Evolutionary conservation across 2,329 filamentous ascomycete species (phyloP).

Genomic region (Geosmithia morbida): DNA sequence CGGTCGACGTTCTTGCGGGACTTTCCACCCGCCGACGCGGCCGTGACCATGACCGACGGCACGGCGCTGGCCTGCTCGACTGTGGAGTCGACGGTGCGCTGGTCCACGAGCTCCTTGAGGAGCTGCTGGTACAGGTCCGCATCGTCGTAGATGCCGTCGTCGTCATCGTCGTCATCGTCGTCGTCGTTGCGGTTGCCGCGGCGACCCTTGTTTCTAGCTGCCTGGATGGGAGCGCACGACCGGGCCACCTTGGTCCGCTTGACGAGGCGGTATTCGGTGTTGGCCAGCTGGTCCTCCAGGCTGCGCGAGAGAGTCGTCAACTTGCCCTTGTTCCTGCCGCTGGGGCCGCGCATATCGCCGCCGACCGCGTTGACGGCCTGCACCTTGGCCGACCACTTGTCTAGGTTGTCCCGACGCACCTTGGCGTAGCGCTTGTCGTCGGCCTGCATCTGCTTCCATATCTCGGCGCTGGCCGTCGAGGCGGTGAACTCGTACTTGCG

Average conservation of each 20-base stretch:
- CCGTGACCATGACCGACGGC: conserved; percentile 47
- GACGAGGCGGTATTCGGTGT: conserved; percentile 47
- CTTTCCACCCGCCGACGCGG: conserved; percentile 64
- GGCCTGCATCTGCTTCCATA: conserved; percentile 59
- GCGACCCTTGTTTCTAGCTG: conserved; percentile 35
- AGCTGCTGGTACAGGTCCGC: conserved; percentile 89
- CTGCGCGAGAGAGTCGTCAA: conserved; percentile 38
- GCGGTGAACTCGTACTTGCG: conserved; percentile 39
- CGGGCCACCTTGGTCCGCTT: conserved; percentile 57
- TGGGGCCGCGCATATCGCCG: too few relatives aligned
- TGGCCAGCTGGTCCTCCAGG: conserved; percentile 53
- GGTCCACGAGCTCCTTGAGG: conserved; percentile 84
- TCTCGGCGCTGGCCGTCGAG: conserved; percentile 43
- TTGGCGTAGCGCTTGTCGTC: conserved; percentile 45
- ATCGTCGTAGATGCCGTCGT: conserved; percentile 69
- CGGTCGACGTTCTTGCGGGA: conserved; percentile 76
- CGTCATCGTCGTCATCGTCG: conserved; percentile 59
- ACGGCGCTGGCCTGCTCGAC: conserved; percentile 28
- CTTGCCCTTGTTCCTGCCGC: too few relatives aligned
- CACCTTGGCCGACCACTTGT: conserved; percentile 78
- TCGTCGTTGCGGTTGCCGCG: conserved; percentile 63
- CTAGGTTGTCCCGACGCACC: conserved; percentile 57
- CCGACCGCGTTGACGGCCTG: conserved; percentile 27
- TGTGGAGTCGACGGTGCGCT: conserved; percentile 59
- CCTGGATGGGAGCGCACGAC: conserved; percentile 62